Evolutionary conservation across 1,284 basidiomycete species (phyloP).

Genomic region (Papiliotrema nemorosa): DNA sequence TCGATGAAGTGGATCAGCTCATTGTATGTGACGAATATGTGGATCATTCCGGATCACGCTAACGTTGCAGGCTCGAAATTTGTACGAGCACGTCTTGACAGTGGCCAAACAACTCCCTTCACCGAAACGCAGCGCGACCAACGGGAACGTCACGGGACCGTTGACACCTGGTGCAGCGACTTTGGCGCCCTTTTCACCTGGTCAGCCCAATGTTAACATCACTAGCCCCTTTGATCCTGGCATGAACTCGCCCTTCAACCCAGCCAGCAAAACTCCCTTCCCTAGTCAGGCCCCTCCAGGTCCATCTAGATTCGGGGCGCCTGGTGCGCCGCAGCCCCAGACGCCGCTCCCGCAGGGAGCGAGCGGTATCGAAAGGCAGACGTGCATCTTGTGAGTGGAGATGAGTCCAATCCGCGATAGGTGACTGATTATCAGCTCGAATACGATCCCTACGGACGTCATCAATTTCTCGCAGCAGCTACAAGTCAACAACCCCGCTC

Average conservation of each 20-base stretch:
- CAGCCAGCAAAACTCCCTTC: constrained; percentile 48
- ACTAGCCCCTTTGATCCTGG: constrained; percentile 47
- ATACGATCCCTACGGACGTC: constrained; percentile 55
- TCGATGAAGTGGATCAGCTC: constrained; percentile 96
- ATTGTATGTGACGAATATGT: no score
- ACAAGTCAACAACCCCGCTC: constrained; percentile 85
- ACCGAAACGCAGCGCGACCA: constrained; percentile 60
- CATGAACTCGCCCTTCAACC: constrained; percentile 55
- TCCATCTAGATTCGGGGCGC: constrained; percentile 19
- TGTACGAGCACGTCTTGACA: constrained; percentile 90
- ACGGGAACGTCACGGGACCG: background rate
- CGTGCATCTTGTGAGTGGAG: constrained; percentile 68
- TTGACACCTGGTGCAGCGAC: constrained; percentile 28
- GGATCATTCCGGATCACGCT: no score
- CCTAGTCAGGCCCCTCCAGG: constrained; percentile 52
- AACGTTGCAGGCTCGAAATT: constrained; percentile 68
- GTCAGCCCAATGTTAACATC: constrained; percentile 18
- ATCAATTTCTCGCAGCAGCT: constrained; percentile 54
- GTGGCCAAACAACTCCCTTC: constrained; percentile 85
- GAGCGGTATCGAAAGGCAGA: constrained; percentile 69
- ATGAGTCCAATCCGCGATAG: no score
- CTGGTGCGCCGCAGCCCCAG: constrained; percentile 4
- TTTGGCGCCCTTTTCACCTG: constrained; percentile 35
- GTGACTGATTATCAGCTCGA: constrained; percentile 49
- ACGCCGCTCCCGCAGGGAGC: constrained; percentile 3